phyloP scores from a whole-genome alignment of 2,329 filamentous ascomycete genomes.

The Celoporthe dispersa region DNA sequence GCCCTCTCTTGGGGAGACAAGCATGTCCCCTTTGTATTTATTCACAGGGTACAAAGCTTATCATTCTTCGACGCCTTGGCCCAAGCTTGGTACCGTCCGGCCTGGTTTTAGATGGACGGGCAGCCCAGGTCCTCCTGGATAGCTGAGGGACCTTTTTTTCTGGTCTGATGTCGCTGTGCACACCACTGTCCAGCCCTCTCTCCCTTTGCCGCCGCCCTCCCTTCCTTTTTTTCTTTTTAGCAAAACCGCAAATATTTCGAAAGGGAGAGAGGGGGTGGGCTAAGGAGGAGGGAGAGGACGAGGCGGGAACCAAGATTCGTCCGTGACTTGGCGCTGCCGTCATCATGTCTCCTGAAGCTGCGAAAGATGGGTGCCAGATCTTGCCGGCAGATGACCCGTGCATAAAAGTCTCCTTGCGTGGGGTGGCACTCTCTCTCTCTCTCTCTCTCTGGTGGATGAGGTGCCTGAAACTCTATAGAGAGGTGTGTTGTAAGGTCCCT shows the following conservation, averaged over 20 bases:
- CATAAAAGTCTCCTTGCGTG: background rate
- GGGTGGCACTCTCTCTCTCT: background rate
- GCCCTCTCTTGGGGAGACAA: slow-evolving; percentile 4
- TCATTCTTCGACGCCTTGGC: slow-evolving; percentile 1
- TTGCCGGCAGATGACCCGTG: slow-evolving; percentile 4
- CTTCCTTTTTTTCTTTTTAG: background rate
- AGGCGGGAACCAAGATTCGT: background rate
- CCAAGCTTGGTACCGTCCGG: slow-evolving; percentile 9
- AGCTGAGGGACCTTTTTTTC: background rate
- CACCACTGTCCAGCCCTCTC: background rate
- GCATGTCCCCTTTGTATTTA: background rate
- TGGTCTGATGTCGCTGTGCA: background rate
- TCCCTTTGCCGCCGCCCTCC: too few relatives aligned
- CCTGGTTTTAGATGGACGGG: background rate
- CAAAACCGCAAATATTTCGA: background rate
- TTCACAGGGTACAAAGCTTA: slow-evolving; percentile 13
- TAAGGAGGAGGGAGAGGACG: background rate
- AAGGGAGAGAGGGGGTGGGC: background rate
- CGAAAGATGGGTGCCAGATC: background rate
- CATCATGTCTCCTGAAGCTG: slow-evolving; percentile 5
- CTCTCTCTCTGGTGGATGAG: background rate
- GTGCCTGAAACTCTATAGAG: background rate
- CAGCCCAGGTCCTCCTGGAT: slow-evolving; percentile 32
- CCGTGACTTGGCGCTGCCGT: slow-evolving; percentile 3
- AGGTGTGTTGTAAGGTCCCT: background rate